A percentile compares a stretch with the other conserved stretches of the same genome.
These are phyloP conservation scores for Prinsepia uniflora DNA, from an alignment of 306 rosid genomes.

Conservation along the genomic window DNA sequence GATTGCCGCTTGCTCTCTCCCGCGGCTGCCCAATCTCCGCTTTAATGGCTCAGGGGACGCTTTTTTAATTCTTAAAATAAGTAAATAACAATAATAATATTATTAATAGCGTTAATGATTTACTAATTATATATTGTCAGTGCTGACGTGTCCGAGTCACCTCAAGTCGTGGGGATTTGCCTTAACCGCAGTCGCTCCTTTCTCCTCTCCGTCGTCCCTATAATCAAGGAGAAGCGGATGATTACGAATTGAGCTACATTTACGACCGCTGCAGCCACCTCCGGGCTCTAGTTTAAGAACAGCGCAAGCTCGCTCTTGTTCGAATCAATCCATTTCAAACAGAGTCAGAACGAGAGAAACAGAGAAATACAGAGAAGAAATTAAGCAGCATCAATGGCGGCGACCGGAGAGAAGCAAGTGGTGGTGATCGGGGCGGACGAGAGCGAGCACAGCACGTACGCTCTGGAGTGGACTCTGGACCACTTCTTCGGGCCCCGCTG, in stretches of 20 bases:
- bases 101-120: no score
- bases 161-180: not conserved
- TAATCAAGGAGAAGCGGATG: not conserved
- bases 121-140: not conserved
- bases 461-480: conserved; percentile 60
- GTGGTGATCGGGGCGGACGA: conserved; percentile 71
- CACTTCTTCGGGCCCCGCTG: conserved; percentile 36
- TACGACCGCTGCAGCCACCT: not conserved
- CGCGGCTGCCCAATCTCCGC: no score
- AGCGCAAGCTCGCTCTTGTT: not conserved
- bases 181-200: not conserved
- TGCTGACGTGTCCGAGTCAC: no score
- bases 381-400: conserved; percentile 16
- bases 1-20: no score
- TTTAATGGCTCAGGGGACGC: no score
- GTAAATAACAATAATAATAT: no score
- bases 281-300: not conserved
- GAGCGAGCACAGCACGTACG: conserved; percentile 52
- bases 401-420: conserved; percentile 46
- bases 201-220: not conserved
- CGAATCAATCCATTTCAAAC: not conserved
- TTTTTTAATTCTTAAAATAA: no score
- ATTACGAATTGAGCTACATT: not conserved
- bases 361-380: not conserved
- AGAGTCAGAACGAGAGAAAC: not conserved